These are phyloP conservation scores for Pseudogymnoascus sp. DNA, from an alignment of 2,329 filamentous ascomycete genomes.

Conservation along the genomic window DNA sequence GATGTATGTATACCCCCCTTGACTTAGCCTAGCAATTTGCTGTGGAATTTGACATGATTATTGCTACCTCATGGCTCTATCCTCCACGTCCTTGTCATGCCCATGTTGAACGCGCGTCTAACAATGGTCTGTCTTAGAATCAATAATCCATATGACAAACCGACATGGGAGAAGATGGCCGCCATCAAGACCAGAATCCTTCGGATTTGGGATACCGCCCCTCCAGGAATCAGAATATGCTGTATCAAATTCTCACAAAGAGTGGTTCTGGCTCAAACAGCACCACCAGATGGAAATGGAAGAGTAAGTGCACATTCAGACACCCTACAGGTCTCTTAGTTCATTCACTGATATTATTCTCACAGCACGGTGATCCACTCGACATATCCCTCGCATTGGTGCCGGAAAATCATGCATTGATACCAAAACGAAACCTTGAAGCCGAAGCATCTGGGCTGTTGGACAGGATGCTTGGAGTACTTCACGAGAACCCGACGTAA, in stretches of 20 bases:
- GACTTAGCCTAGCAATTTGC: slow-evolving; percentile 10
- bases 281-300: slow-evolving; percentile 73
- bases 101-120: not conserved
- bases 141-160: slow-evolving; percentile 72
- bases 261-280: slow-evolving; percentile 85
- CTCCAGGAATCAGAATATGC: slow-evolving; percentile 75
- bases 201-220: slow-evolving; percentile 75
- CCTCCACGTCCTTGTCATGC: not conserved
- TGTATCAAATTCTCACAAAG: slow-evolving; percentile 97
- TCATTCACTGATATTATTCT: slow-evolving; percentile 11
- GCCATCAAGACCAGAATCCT: slow-evolving; percentile 86
- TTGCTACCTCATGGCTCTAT: not conserved
- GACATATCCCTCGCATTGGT: slow-evolving; percentile 86
- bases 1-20: slow-evolving; percentile 62
- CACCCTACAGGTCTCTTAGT: not conserved
- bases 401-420: slow-evolving; percentile 71
- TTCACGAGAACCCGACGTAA: slow-evolving; percentile 83
- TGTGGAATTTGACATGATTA: slow-evolving; percentile 23
- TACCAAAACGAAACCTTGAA: slow-evolving; percentile 76
- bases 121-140: slow-evolving; percentile 50
- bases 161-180: slow-evolving; percentile 81
- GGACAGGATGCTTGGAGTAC: slow-evolving; percentile 75
- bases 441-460: slow-evolving; percentile 87
- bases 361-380: slow-evolving; percentile 61
- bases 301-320: slow-evolving; percentile 51